phyloP scores from a whole-genome alignment of 2,329 filamentous ascomycete genomes.

The Endothia cerciana region DNA sequence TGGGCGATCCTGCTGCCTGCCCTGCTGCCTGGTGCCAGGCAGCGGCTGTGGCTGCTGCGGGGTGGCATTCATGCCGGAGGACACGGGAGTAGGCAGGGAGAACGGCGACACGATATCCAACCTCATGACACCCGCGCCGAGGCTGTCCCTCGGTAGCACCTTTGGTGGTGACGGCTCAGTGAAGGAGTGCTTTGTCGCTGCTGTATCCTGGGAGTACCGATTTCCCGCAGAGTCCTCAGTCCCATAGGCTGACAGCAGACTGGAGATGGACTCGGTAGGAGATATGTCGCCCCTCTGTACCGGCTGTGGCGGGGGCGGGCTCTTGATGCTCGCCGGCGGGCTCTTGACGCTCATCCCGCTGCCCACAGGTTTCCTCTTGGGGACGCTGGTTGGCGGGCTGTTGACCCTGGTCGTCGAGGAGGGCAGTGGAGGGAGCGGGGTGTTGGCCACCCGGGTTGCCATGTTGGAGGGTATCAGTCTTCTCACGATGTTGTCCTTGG shows the following conservation, averaged over 20 bases:
- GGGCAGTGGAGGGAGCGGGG: constrained; percentile 13
- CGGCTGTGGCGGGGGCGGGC: constrained; percentile 31
- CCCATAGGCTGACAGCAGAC: constrained; percentile 58
- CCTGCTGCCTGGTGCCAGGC: not conserved
- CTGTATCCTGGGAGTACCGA: constrained; percentile 24
- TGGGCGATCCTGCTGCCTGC: constrained; percentile 16
- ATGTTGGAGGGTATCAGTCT: constrained; percentile 15
- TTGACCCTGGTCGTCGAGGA: constrained; percentile 22
- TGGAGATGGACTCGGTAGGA: constrained; percentile 55
- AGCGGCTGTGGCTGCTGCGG: constrained; percentile 10
- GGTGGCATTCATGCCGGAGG: constrained; percentile 7
- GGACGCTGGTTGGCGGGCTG: constrained; percentile 20
- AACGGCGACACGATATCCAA: constrained; percentile 22
- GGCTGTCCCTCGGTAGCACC: constrained; percentile 19
- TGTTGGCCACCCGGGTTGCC: constrained; percentile 18
- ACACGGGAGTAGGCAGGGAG: constrained; percentile 24
- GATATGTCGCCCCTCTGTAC: constrained; percentile 35
- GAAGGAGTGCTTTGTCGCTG: constrained; percentile 24
- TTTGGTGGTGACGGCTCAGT: constrained; percentile 23
- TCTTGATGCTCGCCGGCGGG: not conserved
- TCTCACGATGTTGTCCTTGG: constrained; percentile 23
- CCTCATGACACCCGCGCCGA: constrained; percentile 6
- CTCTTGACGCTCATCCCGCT: constrained; percentile 20
- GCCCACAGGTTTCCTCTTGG: constrained; percentile 27
- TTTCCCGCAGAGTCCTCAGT: constrained; percentile 21